phyloP scores from a whole-genome alignment of 148 eudicot genomes.

The Cornus kousa region DNA sequence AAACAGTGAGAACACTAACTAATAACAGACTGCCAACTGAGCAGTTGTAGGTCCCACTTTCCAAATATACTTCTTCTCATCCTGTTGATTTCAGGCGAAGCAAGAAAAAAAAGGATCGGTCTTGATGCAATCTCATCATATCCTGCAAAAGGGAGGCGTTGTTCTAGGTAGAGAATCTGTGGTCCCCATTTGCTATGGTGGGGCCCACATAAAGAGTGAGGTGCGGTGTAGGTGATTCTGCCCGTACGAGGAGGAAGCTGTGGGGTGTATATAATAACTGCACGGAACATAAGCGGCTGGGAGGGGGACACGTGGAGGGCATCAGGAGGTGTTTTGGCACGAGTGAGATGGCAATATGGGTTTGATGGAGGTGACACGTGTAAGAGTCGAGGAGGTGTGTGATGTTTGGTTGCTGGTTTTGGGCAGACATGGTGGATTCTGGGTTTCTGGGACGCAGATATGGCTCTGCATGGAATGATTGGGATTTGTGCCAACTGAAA shows the following conservation, averaged over 20 bases:
- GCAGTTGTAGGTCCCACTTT: neutral
- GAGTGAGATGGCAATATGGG: neutral
- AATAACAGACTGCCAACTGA: neutral
- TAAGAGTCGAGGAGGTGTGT: neutral
- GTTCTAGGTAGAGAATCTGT: neutral
- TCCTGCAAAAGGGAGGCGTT: neutral
- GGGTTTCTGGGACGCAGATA: slow-evolving; percentile 5
- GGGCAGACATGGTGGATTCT: slow-evolving; percentile 16
- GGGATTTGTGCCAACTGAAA: slow-evolving; percentile 13
- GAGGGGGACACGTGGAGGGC: neutral
- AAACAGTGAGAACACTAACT: neutral
- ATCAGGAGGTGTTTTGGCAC: neutral
- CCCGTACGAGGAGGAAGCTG: neutral
- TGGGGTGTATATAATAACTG: neutral
- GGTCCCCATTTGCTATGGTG: neutral
- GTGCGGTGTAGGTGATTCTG: neutral
- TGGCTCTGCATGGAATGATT: slow-evolving; percentile 12
- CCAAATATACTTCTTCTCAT: neutral
- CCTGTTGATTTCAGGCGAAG: neutral
- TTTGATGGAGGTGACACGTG: neutral
- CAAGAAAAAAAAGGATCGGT: neutral
- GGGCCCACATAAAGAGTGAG: neutral
- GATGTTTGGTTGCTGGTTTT: slow-evolving; percentile 8
- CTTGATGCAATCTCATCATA: neutral
- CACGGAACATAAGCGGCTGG: neutral